phyloP scores from a whole-genome alignment of 169 alveolate genomes.

The Toxoplasma gondii region DNA sequence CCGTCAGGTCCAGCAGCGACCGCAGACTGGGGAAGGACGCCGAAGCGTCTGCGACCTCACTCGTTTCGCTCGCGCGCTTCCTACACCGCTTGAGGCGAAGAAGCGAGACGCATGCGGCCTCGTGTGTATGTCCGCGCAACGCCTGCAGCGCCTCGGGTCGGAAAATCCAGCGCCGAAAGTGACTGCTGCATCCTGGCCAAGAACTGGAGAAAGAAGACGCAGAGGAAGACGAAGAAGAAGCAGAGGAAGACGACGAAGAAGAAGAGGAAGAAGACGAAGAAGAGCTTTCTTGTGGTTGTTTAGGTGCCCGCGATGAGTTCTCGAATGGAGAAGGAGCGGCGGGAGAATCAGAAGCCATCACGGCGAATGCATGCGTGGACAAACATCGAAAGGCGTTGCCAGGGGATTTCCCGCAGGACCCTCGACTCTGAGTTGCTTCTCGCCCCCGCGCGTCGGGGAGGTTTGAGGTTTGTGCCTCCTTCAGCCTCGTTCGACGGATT shows the following conservation, averaged over 20 bases:
- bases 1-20: conserved; percentile 22
- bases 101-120: not conserved
- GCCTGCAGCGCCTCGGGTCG: not conserved
- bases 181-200: conserved; percentile 43
- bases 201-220: not conserved
- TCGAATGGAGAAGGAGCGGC: too few relatives aligned
- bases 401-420: too few relatives aligned
- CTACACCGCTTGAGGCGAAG: not conserved
- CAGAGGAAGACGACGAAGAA: not conserved
- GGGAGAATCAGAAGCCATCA: too few relatives aligned
- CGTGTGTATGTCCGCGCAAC: conserved; percentile 3
- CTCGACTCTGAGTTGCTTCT: too few relatives aligned
- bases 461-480: too few relatives aligned
- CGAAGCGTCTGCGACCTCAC: not conserved
- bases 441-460: too few relatives aligned
- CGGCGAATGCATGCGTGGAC: too few relatives aligned
- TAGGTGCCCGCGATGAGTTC: not conserved
- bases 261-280: not conserved
- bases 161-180: conserved; percentile 28
- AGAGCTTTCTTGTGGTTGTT: not conserved
- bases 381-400: too few relatives aligned
- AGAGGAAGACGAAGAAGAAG: not conserved
- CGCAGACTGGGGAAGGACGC: not conserved
- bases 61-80: conserved; percentile 3
- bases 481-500: too few relatives aligned